Base-by-base conservation (phyloP, 2,329 filamentous ascomycete genomes). In the Fusarium coicis region DNA sequence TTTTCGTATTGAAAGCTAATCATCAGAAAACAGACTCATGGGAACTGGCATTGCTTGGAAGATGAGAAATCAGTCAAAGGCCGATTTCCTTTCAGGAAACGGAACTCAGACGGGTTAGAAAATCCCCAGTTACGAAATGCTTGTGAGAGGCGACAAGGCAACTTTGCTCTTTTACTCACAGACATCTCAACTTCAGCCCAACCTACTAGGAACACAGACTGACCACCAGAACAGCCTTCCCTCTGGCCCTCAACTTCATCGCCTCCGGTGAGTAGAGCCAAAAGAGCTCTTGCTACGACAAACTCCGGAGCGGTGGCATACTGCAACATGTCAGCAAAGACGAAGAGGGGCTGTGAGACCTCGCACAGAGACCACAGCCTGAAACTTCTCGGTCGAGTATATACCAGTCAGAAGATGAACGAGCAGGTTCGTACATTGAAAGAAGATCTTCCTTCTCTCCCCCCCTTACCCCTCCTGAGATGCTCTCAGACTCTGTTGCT, bases 211-310 rank as follows among this genome's bases (percentile, higher is more conserved):
- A 50, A 23, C 34, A 34, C 5, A 14, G 32, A 75, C 82, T 85
- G 75, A 85, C 79, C 68, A 56, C 16, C 71, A 10, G 76, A 68
- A 53, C 78, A 96, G 93, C 92, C 74, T 85, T 94, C 74, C 93
- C 93, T 77, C 85, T 96, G 83, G 93, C 93, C 82, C 87, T 96
- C 80, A 96, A 96, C 85, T 96, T 96, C 86, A 93, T 96, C 85
- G 93, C 93, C 82, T 94, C 93, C 86, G 93, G 93, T 96, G 91
- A 96, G 93, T 96, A 84, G 83, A 82, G 81, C 77, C 81, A 80
- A 79, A 28, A 30, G 12, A 71, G 66, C 69, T 74, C 70, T 62
- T 32, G 46, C 63, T 58, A 54, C 58, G 42, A 39, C 59, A 52
- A 49, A 53, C 85, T 84, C 82, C 84, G 86, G 87, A 90, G 91